Evolutionary conservation across 306 rosid species (phyloP).

Genomic region (Ormosia emarginata): DNA sequence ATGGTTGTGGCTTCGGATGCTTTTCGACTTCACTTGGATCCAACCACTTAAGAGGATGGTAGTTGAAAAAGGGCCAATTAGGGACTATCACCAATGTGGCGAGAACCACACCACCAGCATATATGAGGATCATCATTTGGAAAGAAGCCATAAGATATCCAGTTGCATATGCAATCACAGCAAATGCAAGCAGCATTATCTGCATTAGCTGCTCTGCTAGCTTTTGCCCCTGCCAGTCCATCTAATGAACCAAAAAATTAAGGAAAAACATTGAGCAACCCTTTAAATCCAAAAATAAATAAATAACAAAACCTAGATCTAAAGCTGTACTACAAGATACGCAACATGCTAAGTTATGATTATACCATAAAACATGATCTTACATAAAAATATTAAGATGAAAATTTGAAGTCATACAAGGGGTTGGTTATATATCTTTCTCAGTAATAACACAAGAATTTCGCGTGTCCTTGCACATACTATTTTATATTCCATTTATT

Average conservation of each 20-base stretch:
- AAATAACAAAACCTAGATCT: not conserved
- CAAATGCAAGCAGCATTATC: constrained; percentile 65
- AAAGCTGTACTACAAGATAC: not conserved
- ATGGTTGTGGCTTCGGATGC: constrained; percentile 70
- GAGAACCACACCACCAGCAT: constrained; percentile 77
- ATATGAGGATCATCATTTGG: constrained; percentile 66
- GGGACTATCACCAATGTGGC: constrained; percentile 79
- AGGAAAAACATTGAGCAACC: not conserved
- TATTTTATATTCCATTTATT: not conserved
- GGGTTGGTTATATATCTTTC: not conserved
- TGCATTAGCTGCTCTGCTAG: constrained; percentile 94
- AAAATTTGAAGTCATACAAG: not conserved
- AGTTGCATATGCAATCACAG: constrained; percentile 51
- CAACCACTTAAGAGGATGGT: constrained; percentile 77
- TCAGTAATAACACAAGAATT: not conserved
- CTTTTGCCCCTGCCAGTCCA: constrained; percentile 99
- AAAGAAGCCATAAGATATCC: constrained; percentile 71
- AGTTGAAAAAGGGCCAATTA: constrained; percentile 81
- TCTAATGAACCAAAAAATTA: constrained; percentile 31
- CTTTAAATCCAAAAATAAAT: not conserved
- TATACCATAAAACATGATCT: not conserved
- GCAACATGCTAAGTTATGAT: not conserved
- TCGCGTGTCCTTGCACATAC: not conserved
- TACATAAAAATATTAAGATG: not conserved
- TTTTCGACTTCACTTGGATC: constrained; percentile 69